phyloP scores from a whole-genome alignment of 2,329 filamentous ascomycete genomes.

The Neocatenulostroma microsporum region DNA sequence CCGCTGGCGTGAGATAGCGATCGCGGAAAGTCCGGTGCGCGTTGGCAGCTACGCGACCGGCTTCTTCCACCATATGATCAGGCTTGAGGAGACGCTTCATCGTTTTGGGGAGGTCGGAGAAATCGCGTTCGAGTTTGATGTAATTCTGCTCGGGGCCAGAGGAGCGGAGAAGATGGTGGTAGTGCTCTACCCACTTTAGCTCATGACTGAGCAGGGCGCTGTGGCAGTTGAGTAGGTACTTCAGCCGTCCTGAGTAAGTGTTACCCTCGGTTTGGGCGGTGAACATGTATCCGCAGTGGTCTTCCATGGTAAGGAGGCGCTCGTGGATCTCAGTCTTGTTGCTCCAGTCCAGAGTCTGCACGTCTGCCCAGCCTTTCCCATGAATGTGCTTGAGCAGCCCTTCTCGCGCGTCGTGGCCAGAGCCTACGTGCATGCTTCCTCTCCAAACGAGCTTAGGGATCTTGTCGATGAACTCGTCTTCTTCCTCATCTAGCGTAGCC shows the following conservation, averaged over 20 bases:
- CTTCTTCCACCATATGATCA: slow-evolving; percentile 15
- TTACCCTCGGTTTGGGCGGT: slow-evolving; percentile 29
- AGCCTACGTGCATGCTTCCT: slow-evolving; percentile 29
- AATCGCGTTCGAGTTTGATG: slow-evolving; percentile 25
- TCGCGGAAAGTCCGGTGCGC: slow-evolving; percentile 22
- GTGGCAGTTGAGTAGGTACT: slow-evolving; percentile 29
- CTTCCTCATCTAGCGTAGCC: slow-evolving; percentile 12
- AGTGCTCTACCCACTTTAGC: slow-evolving; percentile 25
- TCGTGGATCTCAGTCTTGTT: slow-evolving; percentile 13
- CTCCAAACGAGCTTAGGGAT: slow-evolving; percentile 44
- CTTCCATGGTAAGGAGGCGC: slow-evolving; percentile 19
- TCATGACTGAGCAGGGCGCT: slow-evolving; percentile 25
- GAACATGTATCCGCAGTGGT: slow-evolving; percentile 28
- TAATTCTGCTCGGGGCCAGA: slow-evolving; percentile 27
- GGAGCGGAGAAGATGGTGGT: slow-evolving; percentile 24
- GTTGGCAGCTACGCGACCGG: slow-evolving; percentile 22
- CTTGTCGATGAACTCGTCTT: slow-evolving; percentile 29
- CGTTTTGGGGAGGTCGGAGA: slow-evolving; percentile 21
- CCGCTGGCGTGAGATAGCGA: slow-evolving; percentile 26
- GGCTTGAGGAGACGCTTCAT: slow-evolving; percentile 21
- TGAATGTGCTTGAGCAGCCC: slow-evolving; percentile 26
- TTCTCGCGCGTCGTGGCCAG: slow-evolving; percentile 19
- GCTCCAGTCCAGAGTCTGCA: slow-evolving; percentile 27
- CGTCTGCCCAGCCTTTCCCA: slow-evolving; percentile 40
- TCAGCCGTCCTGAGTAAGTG: slow-evolving; percentile 29